Base-by-base conservation (phyloP, 1,139 yeast genomes). In the Kodamaea suecica region DNA sequence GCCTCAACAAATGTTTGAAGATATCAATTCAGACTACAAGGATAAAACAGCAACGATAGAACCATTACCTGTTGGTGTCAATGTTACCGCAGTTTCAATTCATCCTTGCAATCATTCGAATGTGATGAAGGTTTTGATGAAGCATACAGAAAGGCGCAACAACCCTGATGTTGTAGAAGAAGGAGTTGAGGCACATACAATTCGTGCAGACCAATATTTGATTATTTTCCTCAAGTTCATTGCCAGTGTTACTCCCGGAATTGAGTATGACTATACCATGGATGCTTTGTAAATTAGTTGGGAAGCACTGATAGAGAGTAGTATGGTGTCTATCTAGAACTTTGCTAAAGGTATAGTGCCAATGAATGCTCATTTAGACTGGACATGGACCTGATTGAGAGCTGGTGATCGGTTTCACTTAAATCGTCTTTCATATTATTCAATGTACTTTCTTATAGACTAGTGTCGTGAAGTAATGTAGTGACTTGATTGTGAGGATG, bases 11-110 rank as follows among this genome's bases (percentile, higher is more conserved):
- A 92, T 92, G 97, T 88, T 88, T 63, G 94, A 90, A 52, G 99
- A 92, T 56, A 87, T 92, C 34, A 78, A 90, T 8, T 76, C 83
- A 24, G 99, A 92, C 57, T 92, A 92, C 60, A 78, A 92, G 52
- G 90, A 90, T 53, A 92, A 92, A 61, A 94, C 99, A 0, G 98
- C 94, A 20, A 92, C 99, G 1, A 90, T 92, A 43, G 99, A 92
- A 59, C 79, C 77, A 44, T 80, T 95, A 5, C 98, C 98, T 4
- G 90, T 90, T 49, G 71, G 81, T 37, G 77, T 75, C 36, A 79
- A 80, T 52, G 76, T 92, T 24, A 84, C 94, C 0, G 74, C 94
- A 14, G 90, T 94, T 5, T 86, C 95, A 6, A 90, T 92, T 35
- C 99, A 92, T 55, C 99, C 99, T 1, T 92, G 99, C 57, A 81